Evolutionary conservation across 768 basidiomycete genomes (phyloP).

Genomic region (Cystofilobasidium capitatum): DNA sequence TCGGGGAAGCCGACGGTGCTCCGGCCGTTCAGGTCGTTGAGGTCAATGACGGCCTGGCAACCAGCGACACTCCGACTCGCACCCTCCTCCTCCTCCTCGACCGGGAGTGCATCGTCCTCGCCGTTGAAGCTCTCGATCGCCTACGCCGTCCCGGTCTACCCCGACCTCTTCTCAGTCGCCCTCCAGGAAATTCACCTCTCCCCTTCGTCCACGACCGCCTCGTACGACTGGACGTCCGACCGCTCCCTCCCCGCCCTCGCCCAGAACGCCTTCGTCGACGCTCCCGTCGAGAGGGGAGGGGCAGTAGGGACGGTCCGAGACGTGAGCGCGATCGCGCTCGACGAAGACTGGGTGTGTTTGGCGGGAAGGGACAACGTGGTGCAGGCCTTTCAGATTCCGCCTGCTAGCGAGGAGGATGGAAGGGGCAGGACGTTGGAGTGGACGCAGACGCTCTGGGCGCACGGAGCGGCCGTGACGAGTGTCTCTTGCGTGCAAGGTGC

Average conservation of each 20-base stretch:
- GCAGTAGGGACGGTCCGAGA: background rate
- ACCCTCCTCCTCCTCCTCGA: too few relatives aligned
- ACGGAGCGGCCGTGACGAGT: constrained; percentile 6
- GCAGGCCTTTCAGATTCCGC: constrained; percentile 7
- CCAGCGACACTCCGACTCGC: constrained; percentile 14
- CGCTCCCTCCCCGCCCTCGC: constrained; percentile 9
- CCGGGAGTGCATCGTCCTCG: background rate
- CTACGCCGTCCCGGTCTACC: constrained; percentile 22
- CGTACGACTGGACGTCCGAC: constrained; percentile 1
- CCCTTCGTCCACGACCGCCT: background rate
- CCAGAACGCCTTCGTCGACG: background rate
- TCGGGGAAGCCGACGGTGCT: background rate
- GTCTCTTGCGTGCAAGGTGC: constrained; percentile 7
- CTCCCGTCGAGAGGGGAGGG: background rate
- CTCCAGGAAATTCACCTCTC: constrained; percentile 9
- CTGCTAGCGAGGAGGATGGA: background rate
- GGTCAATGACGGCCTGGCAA: constrained; percentile 17
- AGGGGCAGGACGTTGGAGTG: background rate
- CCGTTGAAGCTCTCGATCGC: constrained; percentile 5
- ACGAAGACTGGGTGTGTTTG: constrained; percentile 12
- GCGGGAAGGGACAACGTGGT: constrained; percentile 18
- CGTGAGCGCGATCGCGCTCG: constrained; percentile 5
- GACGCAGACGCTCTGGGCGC: constrained; percentile 12
- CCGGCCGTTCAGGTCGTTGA: constrained; percentile 11
- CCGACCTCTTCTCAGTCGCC: constrained; percentile 1